Percentiles rank a stretch among this genome's conserved stretches.
These are phyloP conservation scores for Aspergillus fumigatiaffinis DNA, from an alignment of 2,329 filamentous ascomycete species.

Conservation along the genomic window DNA sequence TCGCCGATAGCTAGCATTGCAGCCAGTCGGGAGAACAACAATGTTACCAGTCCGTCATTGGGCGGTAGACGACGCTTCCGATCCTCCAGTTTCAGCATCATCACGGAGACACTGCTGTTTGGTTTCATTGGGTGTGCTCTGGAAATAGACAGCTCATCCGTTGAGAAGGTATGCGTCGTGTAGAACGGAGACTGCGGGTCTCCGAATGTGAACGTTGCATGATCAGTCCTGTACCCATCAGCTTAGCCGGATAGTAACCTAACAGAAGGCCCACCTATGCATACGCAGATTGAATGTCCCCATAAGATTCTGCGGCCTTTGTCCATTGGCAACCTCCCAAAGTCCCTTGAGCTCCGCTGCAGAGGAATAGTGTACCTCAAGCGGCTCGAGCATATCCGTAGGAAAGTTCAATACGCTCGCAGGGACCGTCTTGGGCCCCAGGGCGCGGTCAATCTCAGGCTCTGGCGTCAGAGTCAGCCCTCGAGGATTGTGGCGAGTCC, in stretches of 20 bases:
- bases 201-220: constrained; percentile 43
- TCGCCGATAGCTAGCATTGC: constrained; percentile 48
- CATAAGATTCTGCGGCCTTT: constrained; percentile 28
- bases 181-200: constrained; percentile 42
- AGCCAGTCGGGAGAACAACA: constrained; percentile 47
- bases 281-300: constrained; percentile 39
- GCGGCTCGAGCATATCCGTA: constrained; percentile 30
- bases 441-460: constrained; percentile 32
- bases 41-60: constrained; percentile 42
- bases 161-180: constrained; percentile 40
- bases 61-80: constrained; percentile 34
- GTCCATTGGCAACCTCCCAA: constrained; percentile 47
- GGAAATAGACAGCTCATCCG: constrained; percentile 40
- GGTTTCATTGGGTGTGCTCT: constrained; percentile 40
- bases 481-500: constrained; percentile 21
- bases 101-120: constrained; percentile 40
- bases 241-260: background rate
- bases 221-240: constrained; percentile 31
- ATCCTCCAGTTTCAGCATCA: constrained; percentile 40
- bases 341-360: constrained; percentile 37
- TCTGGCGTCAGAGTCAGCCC: constrained; percentile 28
- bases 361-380: constrained; percentile 36
- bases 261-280: constrained; percentile 31
- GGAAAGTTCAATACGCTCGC: constrained; percentile 42
- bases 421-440: constrained; percentile 41